Evolutionary conservation across 345 rosid species (phyloP), one percentile per base, ranked within the genome.

Genomic region (Tarenaya hassleriana): DNA sequence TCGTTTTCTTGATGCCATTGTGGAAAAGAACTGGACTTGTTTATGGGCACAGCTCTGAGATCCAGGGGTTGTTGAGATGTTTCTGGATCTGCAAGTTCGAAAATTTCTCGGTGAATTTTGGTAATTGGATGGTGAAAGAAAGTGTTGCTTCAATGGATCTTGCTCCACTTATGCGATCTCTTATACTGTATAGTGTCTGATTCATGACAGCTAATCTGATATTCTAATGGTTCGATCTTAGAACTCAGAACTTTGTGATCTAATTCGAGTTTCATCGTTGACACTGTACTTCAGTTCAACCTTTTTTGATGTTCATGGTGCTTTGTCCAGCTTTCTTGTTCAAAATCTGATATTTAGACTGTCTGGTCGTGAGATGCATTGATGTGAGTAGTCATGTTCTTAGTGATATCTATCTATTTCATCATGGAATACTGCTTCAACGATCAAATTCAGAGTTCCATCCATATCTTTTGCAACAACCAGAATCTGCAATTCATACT

Each of bases 71-170:
- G 29, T 24, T 24, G 29, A 24, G 5, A 18, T 37, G n/a, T 13
- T 41, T 40, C 7, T 7, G 16, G 32, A 1, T 7, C n/a, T n/a
- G n/a, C n/a, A n/a, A n/a, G n/a, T 19, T 55, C 10, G 7, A 4
- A 7, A 40, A 47, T 39, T 47, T 37, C 15, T 10, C 15, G 3
- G 3, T 29, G 21, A 19, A 19, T 62, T 46, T 19, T 0, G 0
- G 20, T 21, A 34, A 16, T 12, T 52, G 20, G n/a, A 35, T 37
- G 3, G 3, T 37, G n/a, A 41, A 50, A 29, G 12, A 8, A 34
- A 51, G 31, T 52, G 12, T 34, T 38, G 34, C 7, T 45, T 54
- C 24, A n/a, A 38, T 38, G 13, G 68, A 47, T 63, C 51, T 50
- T 57, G 43, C 39, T 42, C 16, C 7, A 31, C 48, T 17, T 14